Base-by-base conservation (phyloP, 495 filamentous ascomycete genomes). In the Ramalina peruviana region DNA sequence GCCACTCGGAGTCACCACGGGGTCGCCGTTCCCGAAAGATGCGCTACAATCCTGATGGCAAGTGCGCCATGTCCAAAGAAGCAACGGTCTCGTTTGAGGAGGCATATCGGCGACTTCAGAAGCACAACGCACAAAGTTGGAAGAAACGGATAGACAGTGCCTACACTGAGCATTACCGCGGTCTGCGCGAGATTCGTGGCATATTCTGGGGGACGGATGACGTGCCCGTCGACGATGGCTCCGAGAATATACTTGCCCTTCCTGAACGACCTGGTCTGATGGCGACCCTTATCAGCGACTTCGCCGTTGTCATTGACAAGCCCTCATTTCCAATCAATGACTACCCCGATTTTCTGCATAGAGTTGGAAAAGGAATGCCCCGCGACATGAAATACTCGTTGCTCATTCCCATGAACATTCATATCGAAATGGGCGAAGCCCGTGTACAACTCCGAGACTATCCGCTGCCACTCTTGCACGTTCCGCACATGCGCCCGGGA, bases 281-380 rank as follows among this genome's bases (percentile, higher is more conserved):
- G 82, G 75, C 80, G 13, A 72, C 82, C 10, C 67, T 85, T 52
- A 80, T 96, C 54, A 88, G 79, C 58, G 92, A 99, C 60, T 69
- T 97, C 6, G 81, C 89, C 51, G 70, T 99, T 50, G 65, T 80
- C 13, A 73, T 99, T 42, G 92, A 97, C 69, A 95, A 94, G 61
- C 92, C 92, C 1, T 90, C 84, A 0, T 99, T 99, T 60, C 82
- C 86, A 3, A 63, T 92, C 21, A 71, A 75, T 4, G 81, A 94
- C 3, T 81, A 85, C 49, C 85, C 89, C 0, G 73, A 79, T 30
- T 99, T 88, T 62, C 68, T 99, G 21, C 74, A 95, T 60, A 73
- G 74, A 40, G 82, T 97, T 58, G 92, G 92, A 4, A 99, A 99
- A 65, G 92, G 93, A 2, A 92, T 99, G 76, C 92, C 92, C 2